Evolutionary conservation across 192 early-diverging fungal species (phyloP).

Genomic region (Coemansia guatemalensis): DNA sequence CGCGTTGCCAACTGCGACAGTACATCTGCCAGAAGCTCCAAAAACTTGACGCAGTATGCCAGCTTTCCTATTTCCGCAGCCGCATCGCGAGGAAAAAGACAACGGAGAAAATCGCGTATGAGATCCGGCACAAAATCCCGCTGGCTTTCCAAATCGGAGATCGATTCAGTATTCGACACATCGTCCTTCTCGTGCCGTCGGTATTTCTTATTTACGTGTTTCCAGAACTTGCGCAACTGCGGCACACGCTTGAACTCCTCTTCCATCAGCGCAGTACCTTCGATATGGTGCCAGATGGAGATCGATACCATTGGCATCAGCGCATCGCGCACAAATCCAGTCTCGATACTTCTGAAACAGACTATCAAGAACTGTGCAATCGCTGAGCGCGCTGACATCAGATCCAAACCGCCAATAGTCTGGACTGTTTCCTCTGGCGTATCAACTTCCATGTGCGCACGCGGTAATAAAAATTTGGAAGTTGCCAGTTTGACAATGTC

Average conservation of each 20-base stretch:
- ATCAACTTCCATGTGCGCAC: constrained; percentile 57
- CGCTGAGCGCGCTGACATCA: constrained; percentile 40
- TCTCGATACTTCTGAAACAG: constrained; percentile 85
- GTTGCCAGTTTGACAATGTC: constrained; percentile 22
- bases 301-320: constrained; percentile 76
- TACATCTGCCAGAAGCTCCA: constrained; percentile 88
- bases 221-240: constrained; percentile 68
- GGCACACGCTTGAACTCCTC: constrained; percentile 60
- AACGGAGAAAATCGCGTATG: constrained; percentile 63
- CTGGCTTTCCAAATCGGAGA: constrained; percentile 34
- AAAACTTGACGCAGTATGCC: constrained; percentile 65
- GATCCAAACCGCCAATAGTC: constrained; percentile 19
- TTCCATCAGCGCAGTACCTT: constrained; percentile 54
- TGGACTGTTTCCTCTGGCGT: constrained; percentile 7
- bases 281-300: constrained; percentile 73
- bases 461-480: constrained; percentile 55
- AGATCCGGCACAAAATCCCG: constrained; percentile 66
- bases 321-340: constrained; percentile 68
- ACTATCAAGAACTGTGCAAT: constrained; percentile 78
- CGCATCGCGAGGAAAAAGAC: neutral
- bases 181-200: constrained; percentile 31
- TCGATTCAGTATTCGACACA: constrained; percentile 46
- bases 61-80: constrained; percentile 12
- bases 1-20: constrained; percentile 89
- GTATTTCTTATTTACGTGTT: constrained; percentile 57